Conservation (phyloP, 1,284 basidiomycete species). For the Boletus semigastroideus region DNA sequence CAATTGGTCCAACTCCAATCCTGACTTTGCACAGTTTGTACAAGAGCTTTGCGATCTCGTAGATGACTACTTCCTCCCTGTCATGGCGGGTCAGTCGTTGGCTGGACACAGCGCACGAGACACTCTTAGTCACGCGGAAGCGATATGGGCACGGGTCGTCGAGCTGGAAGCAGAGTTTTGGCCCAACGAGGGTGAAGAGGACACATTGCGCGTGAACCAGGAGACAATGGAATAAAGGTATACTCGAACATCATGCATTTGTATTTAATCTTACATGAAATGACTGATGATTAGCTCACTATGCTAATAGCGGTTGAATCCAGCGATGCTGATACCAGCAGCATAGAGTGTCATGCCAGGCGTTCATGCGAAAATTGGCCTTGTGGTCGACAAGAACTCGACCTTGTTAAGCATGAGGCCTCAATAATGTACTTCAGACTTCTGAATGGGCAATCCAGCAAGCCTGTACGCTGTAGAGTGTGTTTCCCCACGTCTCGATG, state of each 20-base stretch:
- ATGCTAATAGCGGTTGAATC: constrained; percentile 11
- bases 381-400: constrained; percentile 13
- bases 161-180: constrained; percentile 64
- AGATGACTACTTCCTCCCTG: constrained; percentile 37
- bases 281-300: not conserved
- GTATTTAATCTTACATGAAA: not conserved
- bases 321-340: constrained; percentile 18
- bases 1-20: constrained; percentile 58
- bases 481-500: constrained; percentile 16
- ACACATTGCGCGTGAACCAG: not conserved
- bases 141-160: constrained; percentile 55
- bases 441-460: constrained; percentile 29
- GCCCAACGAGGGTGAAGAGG: constrained; percentile 41
- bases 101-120: constrained; percentile 8
- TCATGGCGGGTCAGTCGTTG: constrained; percentile 9
- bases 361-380: constrained; percentile 11
- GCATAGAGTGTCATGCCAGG: constrained; percentile 20
- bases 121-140: constrained; percentile 41
- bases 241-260: not conserved
- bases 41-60: constrained; percentile 52
- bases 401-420: constrained; percentile 5
- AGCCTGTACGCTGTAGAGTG: constrained; percentile 1
- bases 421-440: constrained; percentile 21
- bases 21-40: constrained; percentile 64
- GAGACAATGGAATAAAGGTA: not conserved